Evolutionary conservation across 345 rosid species (phyloP).

Genomic region (Cochlearia excelsa): DNA sequence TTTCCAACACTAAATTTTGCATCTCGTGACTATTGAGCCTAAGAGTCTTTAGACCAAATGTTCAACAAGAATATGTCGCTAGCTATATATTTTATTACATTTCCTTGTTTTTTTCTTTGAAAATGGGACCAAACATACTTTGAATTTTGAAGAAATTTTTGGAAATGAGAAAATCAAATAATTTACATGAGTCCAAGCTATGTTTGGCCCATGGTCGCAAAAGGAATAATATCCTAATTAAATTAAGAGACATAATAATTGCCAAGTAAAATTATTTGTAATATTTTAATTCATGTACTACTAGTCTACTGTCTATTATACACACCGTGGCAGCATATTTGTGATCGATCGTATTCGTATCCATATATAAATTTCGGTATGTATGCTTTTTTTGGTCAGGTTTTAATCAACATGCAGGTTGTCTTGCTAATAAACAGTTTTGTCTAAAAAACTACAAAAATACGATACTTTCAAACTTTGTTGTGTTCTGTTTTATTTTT

Average conservation of each 20-base stretch:
- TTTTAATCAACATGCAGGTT: no score
- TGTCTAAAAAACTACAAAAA: background rate
- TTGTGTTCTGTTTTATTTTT: background rate
- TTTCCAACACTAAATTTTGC: background rate
- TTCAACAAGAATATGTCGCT: background rate
- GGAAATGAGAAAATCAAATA: conserved; percentile 7
- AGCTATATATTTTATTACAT: background rate
- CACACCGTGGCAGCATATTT: no score
- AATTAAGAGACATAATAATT: conserved; percentile 19
- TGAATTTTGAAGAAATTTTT: conserved; percentile 2
- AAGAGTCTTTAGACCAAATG: background rate
- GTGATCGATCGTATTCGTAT: no score
- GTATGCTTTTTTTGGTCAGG: no score
- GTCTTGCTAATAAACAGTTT: no score
- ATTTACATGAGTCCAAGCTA: conserved; percentile 19
- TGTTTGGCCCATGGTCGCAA: conserved; percentile 23
- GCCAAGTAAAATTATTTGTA: background rate
- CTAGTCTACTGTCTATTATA: no score
- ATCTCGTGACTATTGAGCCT: background rate
- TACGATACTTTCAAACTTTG: background rate
- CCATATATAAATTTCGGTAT: no score
- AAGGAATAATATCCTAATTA: conserved; percentile 6
- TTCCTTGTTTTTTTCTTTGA: conserved; percentile 11
- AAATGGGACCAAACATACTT: conserved; percentile 24
- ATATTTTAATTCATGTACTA: background rate